Base-by-base conservation (phyloP, 2,329 filamentous ascomycete genomes). In the Colletotrichum filicis region DNA sequence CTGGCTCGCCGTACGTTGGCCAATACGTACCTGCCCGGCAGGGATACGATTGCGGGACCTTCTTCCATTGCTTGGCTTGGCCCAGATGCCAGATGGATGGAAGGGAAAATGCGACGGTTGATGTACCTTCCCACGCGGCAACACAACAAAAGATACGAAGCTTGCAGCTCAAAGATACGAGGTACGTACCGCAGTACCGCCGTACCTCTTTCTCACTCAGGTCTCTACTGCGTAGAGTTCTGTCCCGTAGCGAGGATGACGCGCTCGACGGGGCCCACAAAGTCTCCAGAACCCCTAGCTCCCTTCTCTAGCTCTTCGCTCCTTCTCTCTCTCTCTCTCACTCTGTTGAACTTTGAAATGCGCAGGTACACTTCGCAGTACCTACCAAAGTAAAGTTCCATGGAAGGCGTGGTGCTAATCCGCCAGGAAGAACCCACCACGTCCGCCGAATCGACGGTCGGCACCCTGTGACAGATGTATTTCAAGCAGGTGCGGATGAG, bases 261-360 rank as follows among this genome's bases (percentile, higher is more conserved):
- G 58, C 64, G 64, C 64, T 62, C 64, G 16, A 55, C 53, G 65
- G 65, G 69, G 24, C 58, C 65, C 59, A 72, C 53, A 55, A 68
- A 68, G 58, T 68, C 19, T 22, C 65, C 69, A 68, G 69, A 72
- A 68, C 65, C 58, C 65, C 69, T 72, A 72, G 64, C 64, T 35
- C 32, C 19, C 42, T 42, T 24, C 52, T 16, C 22, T n/a, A 37
- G 19, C 53, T 2, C 49, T 61, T 4, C 8, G 42, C 14, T 12
- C 22, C 12, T 30, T 19, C 30, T 53, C 61, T 56, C 32, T 53
- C 61, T 56, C 32, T 30, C 2, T 42, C 37, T 42, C 5, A 19
- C 37, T 16, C 37, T 42, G 37, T 42, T 42, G 37, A 42, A 42
- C 16, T 14, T 4, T 42, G 14, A 19, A 42, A 42, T 42, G 16